Percentiles rank a stretch among this genome's conserved stretches.
Evolutionary conservation across 2,329 filamentous ascomycete genomes (phyloP).

Genomic region (Aspergillus sergii): DNA sequence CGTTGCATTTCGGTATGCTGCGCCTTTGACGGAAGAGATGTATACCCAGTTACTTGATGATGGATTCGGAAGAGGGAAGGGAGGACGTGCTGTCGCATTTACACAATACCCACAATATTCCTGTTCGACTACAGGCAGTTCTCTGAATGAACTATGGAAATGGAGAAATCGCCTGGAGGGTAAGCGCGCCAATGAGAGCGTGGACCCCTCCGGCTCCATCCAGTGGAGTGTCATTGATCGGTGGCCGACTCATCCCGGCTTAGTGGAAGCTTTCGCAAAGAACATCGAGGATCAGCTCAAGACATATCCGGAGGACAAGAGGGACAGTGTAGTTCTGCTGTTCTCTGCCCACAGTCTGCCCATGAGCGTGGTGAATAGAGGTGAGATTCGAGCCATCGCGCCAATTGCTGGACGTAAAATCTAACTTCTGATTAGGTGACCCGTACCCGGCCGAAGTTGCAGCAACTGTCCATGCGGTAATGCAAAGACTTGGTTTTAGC

Average conservation of each 20-base stretch:
- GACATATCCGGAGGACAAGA: constrained; percentile 79
- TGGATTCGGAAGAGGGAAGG: constrained; percentile 85
- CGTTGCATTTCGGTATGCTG: constrained; percentile 93
- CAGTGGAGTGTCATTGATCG: constrained; percentile 97
- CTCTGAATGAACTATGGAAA: constrained; percentile 96
- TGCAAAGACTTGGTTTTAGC: constrained; percentile 81
- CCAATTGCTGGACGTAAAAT: not conserved
- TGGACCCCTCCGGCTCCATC: constrained; percentile 68
- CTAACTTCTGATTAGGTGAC: constrained; percentile 61
- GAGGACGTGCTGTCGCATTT: constrained; percentile 93
- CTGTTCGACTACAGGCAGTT: constrained; percentile 95
- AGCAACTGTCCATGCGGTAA: constrained; percentile 95
- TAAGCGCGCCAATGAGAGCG: constrained; percentile 60
- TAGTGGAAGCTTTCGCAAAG: constrained; percentile 88
- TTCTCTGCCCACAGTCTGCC: constrained; percentile 96
- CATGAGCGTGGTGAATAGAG: constrained; percentile 95
- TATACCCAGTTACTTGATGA: constrained; percentile 81
- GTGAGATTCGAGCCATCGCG: constrained; percentile 44
- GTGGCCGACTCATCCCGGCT: constrained; percentile 88
- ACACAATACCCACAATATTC: constrained; percentile 99
- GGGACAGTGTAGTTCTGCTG: constrained; percentile 79
- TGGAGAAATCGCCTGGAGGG: constrained; percentile 86
- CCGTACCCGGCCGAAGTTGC: constrained; percentile 95
- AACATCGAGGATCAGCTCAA: constrained; percentile 86
- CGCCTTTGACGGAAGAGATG: constrained; percentile 92